Evolutionary conservation across 2,329 filamentous ascomycete species (phyloP), one percentile per base, ranked within the genome.

Genomic region (Phialophora chinensis): DNA sequence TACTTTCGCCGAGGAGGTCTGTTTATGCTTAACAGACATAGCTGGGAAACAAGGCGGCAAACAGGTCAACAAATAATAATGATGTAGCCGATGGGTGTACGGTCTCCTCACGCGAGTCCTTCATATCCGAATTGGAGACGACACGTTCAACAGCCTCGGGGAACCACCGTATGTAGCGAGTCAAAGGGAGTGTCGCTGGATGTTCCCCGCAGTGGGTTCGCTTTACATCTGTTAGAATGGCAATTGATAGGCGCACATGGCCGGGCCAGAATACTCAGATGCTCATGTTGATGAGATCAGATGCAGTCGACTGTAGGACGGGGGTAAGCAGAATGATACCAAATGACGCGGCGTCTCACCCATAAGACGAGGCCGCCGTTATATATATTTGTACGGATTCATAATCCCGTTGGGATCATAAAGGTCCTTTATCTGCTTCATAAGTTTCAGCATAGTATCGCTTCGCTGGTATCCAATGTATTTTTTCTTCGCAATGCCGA

Each of bases 341-440:
- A 29, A 20, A 35, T 55, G 23, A 42, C 55, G 47, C 54, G 42
- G 35, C 25, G 4, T 54, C 63, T 42, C 38, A 14, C 50, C 23
- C 17, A 20, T 20, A 20, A 33, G 52, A 27, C 33, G 5, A 29
- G 14, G 14, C n/a, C 29, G 7, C 23, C 27, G 42, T 35, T 58
- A 70, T 66, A 98, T 90, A 78, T 97, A 98, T 81, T 98, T 98
- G 84, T 98, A 98, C 0, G 94, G 94, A 81, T 97, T 98, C 92
- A 98, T 96, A 79, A 98, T 98, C 56, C 93, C 93, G 73, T 97
- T 97, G 75, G 93, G 95, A 80, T 99, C 95, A 79, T 96, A 99
- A 20, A 97, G 82, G 66, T 89, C 85, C 86, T 99, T 99, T 77
- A 98, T 88, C 81, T 96, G 91, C 84, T 91, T 93, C 95, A 99